Conservation (phyloP, 345 rosid species). For the Eucalyptus tenuipes region DNA sequence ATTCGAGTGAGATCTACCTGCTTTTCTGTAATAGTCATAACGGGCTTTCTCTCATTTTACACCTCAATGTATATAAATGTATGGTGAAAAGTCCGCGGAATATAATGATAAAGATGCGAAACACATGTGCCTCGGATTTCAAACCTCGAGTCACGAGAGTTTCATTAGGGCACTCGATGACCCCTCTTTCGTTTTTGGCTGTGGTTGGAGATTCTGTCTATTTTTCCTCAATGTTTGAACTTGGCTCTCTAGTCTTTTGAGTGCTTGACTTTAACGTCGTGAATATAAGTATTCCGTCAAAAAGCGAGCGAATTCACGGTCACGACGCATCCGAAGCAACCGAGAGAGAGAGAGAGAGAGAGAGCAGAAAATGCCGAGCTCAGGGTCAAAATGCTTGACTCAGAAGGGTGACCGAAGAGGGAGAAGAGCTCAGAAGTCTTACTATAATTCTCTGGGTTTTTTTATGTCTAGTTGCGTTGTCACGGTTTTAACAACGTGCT, state of each 20-base stretch:
- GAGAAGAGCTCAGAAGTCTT: neutral
- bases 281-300: neutral
- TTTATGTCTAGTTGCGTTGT: neutral
- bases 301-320: neutral
- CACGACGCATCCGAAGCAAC: neutral
- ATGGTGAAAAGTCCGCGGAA: fast-evolving
- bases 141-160: neutral
- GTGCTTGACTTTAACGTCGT: neutral
- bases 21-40: fast-evolving
- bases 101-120: neutral
- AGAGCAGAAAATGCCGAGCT: too few species aligned
- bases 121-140: neutral
- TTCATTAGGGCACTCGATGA: neutral
- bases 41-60: fast-evolving
- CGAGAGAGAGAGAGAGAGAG: neutral
- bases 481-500: neutral
- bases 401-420: too few species aligned
- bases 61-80: fast-evolving
- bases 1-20: fast-evolving
- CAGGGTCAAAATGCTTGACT: too few species aligned
- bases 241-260: neutral
- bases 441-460: neutral
- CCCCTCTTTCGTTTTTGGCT: neutral
- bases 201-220: neutral
- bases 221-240: neutral